Evolutionary conservation across 495 filamentous ascomycete genomes (phyloP).

Genomic region (Aspergillus homomorphus): DNA sequence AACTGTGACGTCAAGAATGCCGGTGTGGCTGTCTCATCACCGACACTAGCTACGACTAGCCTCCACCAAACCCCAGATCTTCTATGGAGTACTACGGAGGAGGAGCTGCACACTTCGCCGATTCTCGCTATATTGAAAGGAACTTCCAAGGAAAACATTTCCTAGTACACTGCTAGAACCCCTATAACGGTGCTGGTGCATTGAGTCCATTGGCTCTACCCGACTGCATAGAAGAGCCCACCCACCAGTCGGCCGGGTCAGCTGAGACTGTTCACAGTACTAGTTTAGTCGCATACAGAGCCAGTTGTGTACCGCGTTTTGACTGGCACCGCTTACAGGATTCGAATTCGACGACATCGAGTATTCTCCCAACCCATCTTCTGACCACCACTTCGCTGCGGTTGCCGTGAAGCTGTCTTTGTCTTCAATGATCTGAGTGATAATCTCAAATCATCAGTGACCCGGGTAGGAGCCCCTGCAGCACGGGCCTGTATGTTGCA

Average conservation of each 20-base stretch:
- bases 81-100: background rate
- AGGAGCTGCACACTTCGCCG: background rate
- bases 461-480: constrained; percentile 13
- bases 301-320: background rate
- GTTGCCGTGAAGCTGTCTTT: background rate
- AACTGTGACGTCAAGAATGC: constrained; percentile 1
- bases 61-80: constrained; percentile 14
- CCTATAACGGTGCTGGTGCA: background rate
- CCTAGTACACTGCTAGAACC: background rate
- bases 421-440: background rate
- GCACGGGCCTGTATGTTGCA: constrained; percentile 25
- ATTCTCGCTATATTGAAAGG: background rate
- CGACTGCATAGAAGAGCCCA: background rate
- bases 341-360: too few relatives aligned
- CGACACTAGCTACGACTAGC: background rate
- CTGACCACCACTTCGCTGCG: too few relatives aligned
- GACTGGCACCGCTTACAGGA: too few relatives aligned
- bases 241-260: background rate
- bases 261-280: background rate
- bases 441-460: background rate
- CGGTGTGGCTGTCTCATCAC: constrained; percentile 4
- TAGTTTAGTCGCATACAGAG: background rate
- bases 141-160: background rate
- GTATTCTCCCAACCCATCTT: background rate
- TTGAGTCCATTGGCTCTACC: background rate